Evolutionary conservation across 2,329 filamentous ascomycete species (phyloP), one percentile per base, ranked within the genome.

Genomic region (Clonostachys byssicola): DNA sequence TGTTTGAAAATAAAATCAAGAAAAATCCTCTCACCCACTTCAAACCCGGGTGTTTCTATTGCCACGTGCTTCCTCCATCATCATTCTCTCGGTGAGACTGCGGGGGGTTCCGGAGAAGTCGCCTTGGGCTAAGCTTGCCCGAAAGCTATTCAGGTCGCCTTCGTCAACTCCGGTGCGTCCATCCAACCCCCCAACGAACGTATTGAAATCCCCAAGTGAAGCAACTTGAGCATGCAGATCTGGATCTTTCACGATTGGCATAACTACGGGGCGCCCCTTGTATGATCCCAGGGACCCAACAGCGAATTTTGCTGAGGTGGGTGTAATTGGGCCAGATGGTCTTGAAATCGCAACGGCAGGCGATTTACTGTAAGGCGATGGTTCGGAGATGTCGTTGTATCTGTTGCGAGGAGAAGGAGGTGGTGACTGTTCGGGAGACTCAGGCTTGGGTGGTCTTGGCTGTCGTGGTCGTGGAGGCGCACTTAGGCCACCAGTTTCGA

Each of bases 181-280:
- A 51, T 77, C 73, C 13, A 80, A 58, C 41, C 76, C 76, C 2
- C 77, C 78, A 9, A 80, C 74, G 57, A 80, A 79, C 18, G 67
- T 71, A 50, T 66, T 70, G 42, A 80, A 61, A 16, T 74, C 66
- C 36, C 75, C 75, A 44, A 78, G 60, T 12, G 71, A 70, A 12
- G 67, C 71, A 3, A 75, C 75, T 52, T 68, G 65, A 20, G 71
- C 73, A 48, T 77, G 71, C 2, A 81, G 46, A 18, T 75, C 69
- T 9, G 73, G 67, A 43, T 75, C 69, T 43, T 68, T 70, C 42
- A 81, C 70, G 13, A 80, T 66, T 3, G 74, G 71, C 64, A 80
- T 77, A 35, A 70, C 66, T 43, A 82, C 72, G 13, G 77, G 69
- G 17, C 69, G 69, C 40, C 77, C 77, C 54, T 72, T 77, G 54